Evolutionary conservation across 2,329 filamentous ascomycete species (phyloP), one percentile per base, ranked within the genome.

Genomic region (Pestalotiopsis sp.): DNA sequence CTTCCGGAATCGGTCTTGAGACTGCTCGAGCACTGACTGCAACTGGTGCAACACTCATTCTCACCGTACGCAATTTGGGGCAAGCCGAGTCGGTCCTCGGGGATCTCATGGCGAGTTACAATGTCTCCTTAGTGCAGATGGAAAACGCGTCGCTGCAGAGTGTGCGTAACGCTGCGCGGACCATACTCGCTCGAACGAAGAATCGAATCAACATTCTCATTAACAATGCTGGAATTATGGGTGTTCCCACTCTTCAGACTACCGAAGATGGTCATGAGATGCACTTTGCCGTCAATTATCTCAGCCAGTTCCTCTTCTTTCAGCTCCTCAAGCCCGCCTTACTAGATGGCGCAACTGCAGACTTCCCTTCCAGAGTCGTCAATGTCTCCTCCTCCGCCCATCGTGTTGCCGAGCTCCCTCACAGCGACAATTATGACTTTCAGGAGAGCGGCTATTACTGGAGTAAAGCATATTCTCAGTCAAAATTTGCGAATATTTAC

Each of bases 401-500:
- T 70, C 79, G 79, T 6, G 63, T 66, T 9, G 72, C 71, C 9
- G 69, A 69, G 0, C 71, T 83, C 59, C 27, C 20, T n/a, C 70
- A 79, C 41, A 77, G 78, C 66, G 77, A 83, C 68, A 78, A 83
- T 73, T 79, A 81, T 69, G 79, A 82, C 69, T 80, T 81, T 52
- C 73, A 78, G 25, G 72, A 75, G 5, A 67, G 57, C 13, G 73
- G 69, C 6, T 85, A 86, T 69, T 56, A 80, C 2, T 78, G 78
- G 0, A 78, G 74, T 68, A 45, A 66, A 1, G 78, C 83, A 0
- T 89, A 89, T 69, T 82, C 78, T 0, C 82, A 86, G 70, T 78
- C 80, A 63, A 89, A 89, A 71, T 80, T 81, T 0, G 85, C 86
- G 14, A 86, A 84, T 68, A 80, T 87, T 25, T 66, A 59, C 45